phyloP scores from a whole-genome alignment of 176 grass and related monocot genomes.

The Olyra latifolia region DNA sequence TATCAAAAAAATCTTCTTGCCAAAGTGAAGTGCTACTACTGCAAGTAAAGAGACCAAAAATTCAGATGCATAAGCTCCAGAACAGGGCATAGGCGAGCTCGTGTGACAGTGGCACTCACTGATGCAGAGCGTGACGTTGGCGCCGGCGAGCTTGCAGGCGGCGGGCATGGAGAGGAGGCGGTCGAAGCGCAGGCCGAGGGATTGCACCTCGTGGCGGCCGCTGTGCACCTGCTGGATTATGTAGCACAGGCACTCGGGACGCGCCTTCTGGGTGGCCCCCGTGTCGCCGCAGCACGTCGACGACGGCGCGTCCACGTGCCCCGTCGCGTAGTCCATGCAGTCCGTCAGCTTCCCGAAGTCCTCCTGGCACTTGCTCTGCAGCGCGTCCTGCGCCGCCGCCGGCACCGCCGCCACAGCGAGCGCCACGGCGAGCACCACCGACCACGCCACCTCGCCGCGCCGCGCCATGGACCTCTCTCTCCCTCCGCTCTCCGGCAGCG shows the following conservation, averaged over 20 bases:
- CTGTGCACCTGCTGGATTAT: conserved; percentile 69
- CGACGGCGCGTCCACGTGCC: conserved; percentile 49
- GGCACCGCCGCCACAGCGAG: background rate
- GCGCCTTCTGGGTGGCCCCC: conserved; percentile 30
- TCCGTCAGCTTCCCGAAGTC: conserved; percentile 53
- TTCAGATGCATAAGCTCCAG: background rate
- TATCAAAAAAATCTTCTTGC: background rate
- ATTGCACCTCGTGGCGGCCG: conserved; percentile 42
- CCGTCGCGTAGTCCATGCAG: conserved; percentile 77
- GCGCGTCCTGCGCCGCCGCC: conserved; percentile 26
- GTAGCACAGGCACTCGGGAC: conserved; percentile 66
- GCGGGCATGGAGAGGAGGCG: conserved; percentile 55
- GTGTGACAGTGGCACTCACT: conserved; percentile 31
- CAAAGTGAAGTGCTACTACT: background rate
- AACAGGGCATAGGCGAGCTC: too few relatives aligned
- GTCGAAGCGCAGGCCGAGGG: conserved; percentile 50
- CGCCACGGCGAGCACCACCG: background rate
- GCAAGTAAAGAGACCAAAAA: background rate
- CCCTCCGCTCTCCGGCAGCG: background rate
- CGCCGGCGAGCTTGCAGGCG: conserved; percentile 56
- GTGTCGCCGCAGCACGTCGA: conserved; percentile 51
- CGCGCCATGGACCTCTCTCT: background rate
- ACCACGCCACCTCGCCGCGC: background rate
- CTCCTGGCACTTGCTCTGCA: conserved; percentile 56
- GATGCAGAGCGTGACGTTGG: conserved; percentile 71